Percentiles rank a stretch among this genome's conserved stretches.
These are phyloP conservation scores for Tolypocladium ovalisporum DNA, from an alignment of 2,329 filamentous ascomycete genomes.

Conservation along the genomic window DNA sequence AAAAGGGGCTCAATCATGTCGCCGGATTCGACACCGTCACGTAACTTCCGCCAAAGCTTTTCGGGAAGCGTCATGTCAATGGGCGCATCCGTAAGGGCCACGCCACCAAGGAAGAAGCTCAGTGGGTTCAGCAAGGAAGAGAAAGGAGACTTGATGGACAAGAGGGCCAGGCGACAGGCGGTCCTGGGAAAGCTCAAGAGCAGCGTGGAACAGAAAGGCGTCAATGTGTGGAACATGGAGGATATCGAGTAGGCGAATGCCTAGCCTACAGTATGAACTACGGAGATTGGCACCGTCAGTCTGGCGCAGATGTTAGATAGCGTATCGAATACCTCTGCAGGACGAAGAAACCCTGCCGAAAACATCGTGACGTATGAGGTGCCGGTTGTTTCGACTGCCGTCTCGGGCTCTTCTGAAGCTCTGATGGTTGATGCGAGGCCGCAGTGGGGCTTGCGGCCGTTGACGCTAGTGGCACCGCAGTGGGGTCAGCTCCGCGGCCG, in stretches of 20 bases:
- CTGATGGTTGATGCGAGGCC: neutral
- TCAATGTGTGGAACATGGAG: conserved; percentile 38
- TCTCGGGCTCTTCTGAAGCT: neutral
- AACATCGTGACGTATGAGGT: no score
- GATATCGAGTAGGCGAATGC: conserved; percentile 27
- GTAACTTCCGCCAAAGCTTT: conserved; percentile 29
- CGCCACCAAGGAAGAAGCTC: conserved; percentile 49
- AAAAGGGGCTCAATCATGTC: conserved; percentile 27
- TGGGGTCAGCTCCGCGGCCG: neutral
- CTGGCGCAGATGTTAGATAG: neutral
- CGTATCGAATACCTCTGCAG: neutral
- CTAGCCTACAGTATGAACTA: neutral
- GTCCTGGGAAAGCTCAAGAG: conserved; percentile 40
- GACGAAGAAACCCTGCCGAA: neutral
- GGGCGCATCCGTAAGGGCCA: conserved; percentile 24
- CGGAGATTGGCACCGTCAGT: neutral
- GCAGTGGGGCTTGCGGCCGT: neutral
- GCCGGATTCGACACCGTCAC: conserved; percentile 30
- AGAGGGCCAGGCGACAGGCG: conserved; percentile 39
- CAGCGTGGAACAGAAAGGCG: conserved; percentile 37
- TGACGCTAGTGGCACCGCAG: neutral
- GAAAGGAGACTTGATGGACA: conserved; percentile 44
- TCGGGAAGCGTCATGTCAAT: conserved; percentile 27
- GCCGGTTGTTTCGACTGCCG: neutral
- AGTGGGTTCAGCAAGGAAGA: conserved; percentile 50